Evolutionary conservation across 2,329 filamentous ascomycete genomes (phyloP).

Genomic region (Fusarium sp.): DNA sequence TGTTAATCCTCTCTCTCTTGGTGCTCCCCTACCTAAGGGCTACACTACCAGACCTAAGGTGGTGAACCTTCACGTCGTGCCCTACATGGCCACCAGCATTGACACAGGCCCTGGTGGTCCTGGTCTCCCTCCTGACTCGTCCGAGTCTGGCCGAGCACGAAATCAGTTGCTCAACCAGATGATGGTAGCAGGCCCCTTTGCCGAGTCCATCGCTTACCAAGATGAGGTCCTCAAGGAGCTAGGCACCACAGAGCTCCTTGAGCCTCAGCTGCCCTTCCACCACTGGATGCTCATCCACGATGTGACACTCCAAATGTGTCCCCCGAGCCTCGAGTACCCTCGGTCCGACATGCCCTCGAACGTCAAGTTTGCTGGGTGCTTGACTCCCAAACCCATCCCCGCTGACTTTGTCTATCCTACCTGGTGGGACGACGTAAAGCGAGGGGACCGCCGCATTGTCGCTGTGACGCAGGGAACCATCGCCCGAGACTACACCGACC

Average conservation of each 20-base stretch:
- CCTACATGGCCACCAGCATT: constrained; percentile 52
- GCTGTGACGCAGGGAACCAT: constrained; percentile 63
- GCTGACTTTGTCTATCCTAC: constrained; percentile 50
- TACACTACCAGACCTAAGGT: constrained; percentile 51
- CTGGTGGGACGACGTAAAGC: constrained; percentile 60
- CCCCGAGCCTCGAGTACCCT: constrained; percentile 55
- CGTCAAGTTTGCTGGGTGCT: constrained; percentile 58
- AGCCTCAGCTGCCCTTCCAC: constrained; percentile 41
- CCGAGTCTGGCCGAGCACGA: constrained; percentile 50
- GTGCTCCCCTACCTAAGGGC: constrained; percentile 53
- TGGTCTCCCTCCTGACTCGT: constrained; percentile 54
- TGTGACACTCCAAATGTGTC: constrained; percentile 53
- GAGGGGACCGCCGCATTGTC: constrained; percentile 55
- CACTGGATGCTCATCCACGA: constrained; percentile 49
- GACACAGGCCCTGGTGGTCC: constrained; percentile 55
- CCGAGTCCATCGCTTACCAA: constrained; percentile 37
- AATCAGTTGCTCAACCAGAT: constrained; percentile 48
- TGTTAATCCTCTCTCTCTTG: constrained; percentile 52
- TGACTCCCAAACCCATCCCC: constrained; percentile 50
- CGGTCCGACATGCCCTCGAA: constrained; percentile 52
- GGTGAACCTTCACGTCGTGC: constrained; percentile 55
- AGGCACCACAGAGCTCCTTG: constrained; percentile 42
- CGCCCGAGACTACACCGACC: constrained; percentile 52
- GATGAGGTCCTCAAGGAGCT: constrained; percentile 45
- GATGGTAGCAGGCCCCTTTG: constrained; percentile 40